Evolutionary conservation across 1,139 yeast species (phyloP).

Genomic region (Yamadazyma atmosphaerica): DNA sequence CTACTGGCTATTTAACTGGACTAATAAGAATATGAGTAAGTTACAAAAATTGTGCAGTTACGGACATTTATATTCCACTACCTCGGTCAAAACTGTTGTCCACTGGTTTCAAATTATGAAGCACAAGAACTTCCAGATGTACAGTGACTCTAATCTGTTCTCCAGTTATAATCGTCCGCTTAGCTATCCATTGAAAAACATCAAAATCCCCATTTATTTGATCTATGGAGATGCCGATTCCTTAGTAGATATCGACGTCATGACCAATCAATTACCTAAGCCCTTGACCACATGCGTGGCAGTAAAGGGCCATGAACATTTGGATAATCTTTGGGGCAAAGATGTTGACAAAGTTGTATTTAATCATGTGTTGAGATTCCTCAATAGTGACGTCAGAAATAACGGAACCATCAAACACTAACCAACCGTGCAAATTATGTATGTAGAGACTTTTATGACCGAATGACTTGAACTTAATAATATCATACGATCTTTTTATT

Average conservation of each 20-base stretch:
- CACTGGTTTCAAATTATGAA: constrained; percentile 96
- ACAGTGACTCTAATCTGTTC: constrained; percentile 51
- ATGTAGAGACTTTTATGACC: neutral
- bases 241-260: constrained; percentile 77
- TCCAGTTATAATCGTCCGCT: constrained; percentile 34
- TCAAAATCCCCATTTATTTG: constrained; percentile 67
- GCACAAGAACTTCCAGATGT: constrained; percentile 84
- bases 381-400: constrained; percentile 22
- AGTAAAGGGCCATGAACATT: constrained; percentile 72
- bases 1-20: constrained; percentile 75
- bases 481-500: too few relatives aligned
- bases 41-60: constrained; percentile 76
- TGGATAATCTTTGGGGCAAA: constrained; percentile 87
- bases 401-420: constrained; percentile 3
- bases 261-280: constrained; percentile 56
- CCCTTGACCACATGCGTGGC: constrained; percentile 40
- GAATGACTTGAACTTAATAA: neutral
- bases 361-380: constrained; percentile 47
- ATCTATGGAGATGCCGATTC: constrained; percentile 83
- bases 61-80: constrained; percentile 84
- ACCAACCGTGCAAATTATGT: too few relatives aligned
- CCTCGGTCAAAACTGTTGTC: constrained; percentile 88
- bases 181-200: constrained; percentile 53
- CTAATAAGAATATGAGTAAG: constrained; percentile 62
- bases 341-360: constrained; percentile 52